Evolutionary conservation across 257 asterid species (phyloP).

Genomic region (Lavandula angustifolia): DNA sequence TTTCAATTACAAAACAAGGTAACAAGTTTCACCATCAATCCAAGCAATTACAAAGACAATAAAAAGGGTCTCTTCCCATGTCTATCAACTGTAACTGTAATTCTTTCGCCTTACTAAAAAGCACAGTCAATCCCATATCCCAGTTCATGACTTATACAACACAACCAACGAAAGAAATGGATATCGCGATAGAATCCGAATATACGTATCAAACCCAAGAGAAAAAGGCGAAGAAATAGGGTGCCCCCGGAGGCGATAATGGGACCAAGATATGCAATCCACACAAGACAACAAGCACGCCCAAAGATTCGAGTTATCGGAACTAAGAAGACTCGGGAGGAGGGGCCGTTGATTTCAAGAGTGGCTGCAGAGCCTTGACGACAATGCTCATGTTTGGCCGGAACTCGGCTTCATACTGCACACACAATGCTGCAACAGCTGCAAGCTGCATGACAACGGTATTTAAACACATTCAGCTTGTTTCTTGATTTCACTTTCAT

Average conservation of each 20-base stretch:
- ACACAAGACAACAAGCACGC: constrained; percentile 24
- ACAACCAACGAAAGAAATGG: constrained; percentile 33
- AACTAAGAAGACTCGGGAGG: constrained; percentile 45
- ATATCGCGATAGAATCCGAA: constrained; percentile 25
- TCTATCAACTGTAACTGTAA: constrained; percentile 23
- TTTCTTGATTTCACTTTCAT: background rate
- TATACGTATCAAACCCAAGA: constrained; percentile 29
- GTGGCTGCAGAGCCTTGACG: constrained; percentile 86
- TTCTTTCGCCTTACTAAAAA: constrained; percentile 30
- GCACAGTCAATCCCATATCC: constrained; percentile 24
- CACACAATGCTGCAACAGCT: constrained; percentile 90
- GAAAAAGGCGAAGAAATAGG: constrained; percentile 16
- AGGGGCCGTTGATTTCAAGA: constrained; percentile 60
- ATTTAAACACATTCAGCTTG: constrained; percentile 4
- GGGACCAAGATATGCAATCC: constrained; percentile 38
- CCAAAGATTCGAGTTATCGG: constrained; percentile 9
- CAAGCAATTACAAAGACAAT: constrained; percentile 13
- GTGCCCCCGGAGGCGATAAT: background rate
- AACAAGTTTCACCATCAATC: constrained; percentile 19
- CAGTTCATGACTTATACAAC: constrained; percentile 32
- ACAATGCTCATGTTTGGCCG: constrained; percentile 94
- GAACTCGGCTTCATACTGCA: constrained; percentile 89
- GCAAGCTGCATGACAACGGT: constrained; percentile 61
- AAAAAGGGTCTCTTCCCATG: no score
- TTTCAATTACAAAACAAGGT: no score